Evolutionary conservation across 352 stramenopile genomes (phyloP).

Genomic region (Ochromonadaceae sp.): DNA sequence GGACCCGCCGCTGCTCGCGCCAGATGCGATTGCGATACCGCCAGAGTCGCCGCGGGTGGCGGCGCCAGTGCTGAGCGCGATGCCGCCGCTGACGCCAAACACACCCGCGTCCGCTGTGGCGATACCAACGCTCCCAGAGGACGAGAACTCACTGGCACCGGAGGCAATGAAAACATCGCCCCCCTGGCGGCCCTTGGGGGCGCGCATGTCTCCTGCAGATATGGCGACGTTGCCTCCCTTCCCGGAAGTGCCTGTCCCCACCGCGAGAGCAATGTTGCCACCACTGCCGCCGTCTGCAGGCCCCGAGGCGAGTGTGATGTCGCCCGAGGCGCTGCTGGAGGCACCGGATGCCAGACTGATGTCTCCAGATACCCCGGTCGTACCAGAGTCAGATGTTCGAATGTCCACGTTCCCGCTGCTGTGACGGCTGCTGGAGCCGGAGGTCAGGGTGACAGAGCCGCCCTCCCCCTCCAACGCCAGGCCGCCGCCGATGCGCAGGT

Average conservation of each 20-base stretch:
- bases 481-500: no score
- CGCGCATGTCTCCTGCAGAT: neutral
- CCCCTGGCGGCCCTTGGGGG: no score
- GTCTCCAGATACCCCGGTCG: slow-evolving; percentile 38
- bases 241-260: neutral
- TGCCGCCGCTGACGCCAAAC: slow-evolving; percentile 48
- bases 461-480: slow-evolving; percentile 14
- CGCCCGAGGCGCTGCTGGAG: slow-evolving; percentile 24
- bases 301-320: neutral
- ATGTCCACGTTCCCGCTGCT: slow-evolving; percentile 45
- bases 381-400: slow-evolving; percentile 41
- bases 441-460: slow-evolving; percentile 17
- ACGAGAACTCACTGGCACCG: slow-evolving; percentile 41
- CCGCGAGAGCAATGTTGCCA: neutral
- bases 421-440: slow-evolving; percentile 15
- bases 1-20: slow-evolving; percentile 28
- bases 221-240: neutral
- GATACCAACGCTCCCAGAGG: slow-evolving; percentile 58
- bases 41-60: slow-evolving; percentile 33
- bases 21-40: slow-evolving; percentile 36
- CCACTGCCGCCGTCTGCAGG: neutral
- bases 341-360: slow-evolving; percentile 42
- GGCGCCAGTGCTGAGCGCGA: slow-evolving; percentile 37
- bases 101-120: slow-evolving; percentile 50
- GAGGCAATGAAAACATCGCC: slow-evolving; percentile 39